Base-by-base conservation (phyloP, 1,139 yeast species). In the Kluyveromyces sp. region DNA sequence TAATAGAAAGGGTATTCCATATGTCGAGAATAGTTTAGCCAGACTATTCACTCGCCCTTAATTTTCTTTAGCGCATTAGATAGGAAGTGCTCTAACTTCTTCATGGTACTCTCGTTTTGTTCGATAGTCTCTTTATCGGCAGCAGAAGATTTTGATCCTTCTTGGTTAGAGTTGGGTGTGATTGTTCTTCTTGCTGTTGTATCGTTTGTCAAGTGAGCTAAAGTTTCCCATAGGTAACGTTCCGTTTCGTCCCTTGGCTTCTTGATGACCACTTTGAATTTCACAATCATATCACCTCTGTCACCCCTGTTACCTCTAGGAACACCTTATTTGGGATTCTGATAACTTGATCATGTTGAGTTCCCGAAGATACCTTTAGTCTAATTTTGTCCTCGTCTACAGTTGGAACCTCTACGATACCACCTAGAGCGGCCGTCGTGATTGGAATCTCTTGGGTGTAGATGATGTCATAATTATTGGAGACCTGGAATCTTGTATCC, bases 341-440 rank as follows among this genome's bases (percentile, higher is more conserved):
- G 49, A 90, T 77, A 29, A 74, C 74, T 47, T 81, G 77, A 29
- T 95, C 95, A 36, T 77, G 72, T 62, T 87, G 95, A 1, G 95
- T 87, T 1, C 96, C 97, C 0, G 87, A 72, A 43, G 95, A 81
- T n/a, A 94, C 81, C 64, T 81, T 86, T 48, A 92, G 69, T 63
- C 89, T 83, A 50, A 94, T 72, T 40, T 75, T 73, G 37, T 78
- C 80, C 4, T 87, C 89, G 54, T 83, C 89, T 34, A 92, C 76
- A 0, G 97, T 90, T 35, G 97, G 97, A 10, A 92, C 80, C 41
- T 83, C 78, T 30, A 92, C 76, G 45, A 79, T 81, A 34, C 99
- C 99, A 49, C 99, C 99, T 43, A 92, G 72, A 0, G 96, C 92
- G 2, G 98, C 98, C 0, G 98, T 92, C 1, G 98, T 92, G 81